These are phyloP conservation scores for Penicillium flavigenum DNA, from an alignment of 495 filamentous ascomycete genomes.

Conservation along the genomic window DNA sequence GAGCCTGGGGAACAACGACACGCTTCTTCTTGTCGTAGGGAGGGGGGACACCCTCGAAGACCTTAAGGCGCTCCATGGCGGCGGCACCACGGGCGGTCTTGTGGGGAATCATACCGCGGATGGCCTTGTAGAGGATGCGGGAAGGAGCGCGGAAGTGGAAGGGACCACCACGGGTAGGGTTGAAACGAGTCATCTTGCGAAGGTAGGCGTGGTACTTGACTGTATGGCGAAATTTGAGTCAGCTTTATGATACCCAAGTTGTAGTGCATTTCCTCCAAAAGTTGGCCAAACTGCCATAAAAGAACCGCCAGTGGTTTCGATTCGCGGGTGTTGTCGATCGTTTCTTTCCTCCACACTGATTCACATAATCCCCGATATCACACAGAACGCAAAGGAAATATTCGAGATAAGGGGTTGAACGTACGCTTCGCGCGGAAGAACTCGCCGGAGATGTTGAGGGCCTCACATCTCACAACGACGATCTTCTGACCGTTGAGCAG, in stretches of 20 bases:
- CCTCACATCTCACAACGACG: conserved; percentile 97
- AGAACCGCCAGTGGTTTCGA: not conserved
- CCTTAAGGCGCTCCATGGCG: conserved; percentile 96
- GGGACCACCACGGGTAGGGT: conserved; percentile 96
- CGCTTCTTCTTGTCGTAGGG: conserved; percentile 99
- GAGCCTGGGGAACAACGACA: conserved; percentile 96
- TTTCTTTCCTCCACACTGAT: conserved; percentile 9
- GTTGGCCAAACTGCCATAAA: not conserved
- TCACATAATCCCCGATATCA: conserved; percentile 10
- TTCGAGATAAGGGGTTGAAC: conserved; percentile 46
- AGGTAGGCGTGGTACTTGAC: conserved; percentile 99
- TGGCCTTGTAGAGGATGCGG: conserved; percentile 99
- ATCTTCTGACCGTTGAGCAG: conserved; percentile 99
- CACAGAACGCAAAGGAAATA: conserved; percentile 16
- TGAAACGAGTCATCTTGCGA: conserved; percentile 99
- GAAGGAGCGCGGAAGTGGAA: conserved; percentile 99
- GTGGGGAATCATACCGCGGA: conserved; percentile 99
- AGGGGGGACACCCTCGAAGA: conserved; percentile 98
- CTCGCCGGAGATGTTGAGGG: conserved; percentile 99
- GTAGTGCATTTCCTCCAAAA: conserved; percentile 10
- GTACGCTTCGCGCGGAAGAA: conserved; percentile 99
- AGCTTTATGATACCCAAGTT: conserved; percentile 24
- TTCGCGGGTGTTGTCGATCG: not conserved
- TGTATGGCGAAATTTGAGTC: conserved; percentile 49
- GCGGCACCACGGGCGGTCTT: conserved; percentile 97